phyloP scores from a whole-genome alignment of 306 rosid species.

The Herpetospermum pedunculosum region DNA sequence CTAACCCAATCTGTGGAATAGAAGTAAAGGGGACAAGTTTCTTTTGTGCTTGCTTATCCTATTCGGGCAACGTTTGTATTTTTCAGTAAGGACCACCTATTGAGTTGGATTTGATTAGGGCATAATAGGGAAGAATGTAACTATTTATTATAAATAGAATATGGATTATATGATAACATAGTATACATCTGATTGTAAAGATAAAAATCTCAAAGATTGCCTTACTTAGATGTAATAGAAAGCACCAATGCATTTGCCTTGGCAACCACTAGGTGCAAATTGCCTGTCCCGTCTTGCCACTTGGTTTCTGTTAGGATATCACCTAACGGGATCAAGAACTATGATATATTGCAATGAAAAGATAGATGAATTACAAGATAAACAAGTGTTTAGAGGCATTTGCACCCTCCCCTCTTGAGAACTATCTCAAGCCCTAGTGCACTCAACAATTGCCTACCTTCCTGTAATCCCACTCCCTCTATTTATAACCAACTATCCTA shows the following conservation, averaged over 20 bases:
- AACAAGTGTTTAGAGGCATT: no score
- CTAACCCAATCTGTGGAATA: neutral
- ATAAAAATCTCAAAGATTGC: neutral
- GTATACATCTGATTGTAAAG: neutral
- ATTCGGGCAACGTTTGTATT: neutral
- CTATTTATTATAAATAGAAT: neutral
- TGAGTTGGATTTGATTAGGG: neutral
- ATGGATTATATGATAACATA: neutral
- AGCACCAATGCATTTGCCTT: neutral
- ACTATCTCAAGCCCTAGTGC: no score
- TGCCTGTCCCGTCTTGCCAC: neutral
- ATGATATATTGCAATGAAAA: no score
- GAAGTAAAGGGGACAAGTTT: neutral
- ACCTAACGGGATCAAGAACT: no score
- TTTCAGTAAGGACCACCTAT: neutral
- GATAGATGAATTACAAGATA: no score
- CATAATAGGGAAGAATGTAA: neutral
- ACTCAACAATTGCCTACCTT: no score
- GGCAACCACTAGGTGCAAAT: neutral
- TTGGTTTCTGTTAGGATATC: no score
- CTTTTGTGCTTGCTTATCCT: neutral
- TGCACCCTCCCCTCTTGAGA: no score
- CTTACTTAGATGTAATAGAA: neutral
- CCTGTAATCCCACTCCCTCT: no score
- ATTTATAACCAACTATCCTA: no score